Base-by-base conservation (phyloP, 1,284 basidiomycete species). In the Sutorius eximius region DNA sequence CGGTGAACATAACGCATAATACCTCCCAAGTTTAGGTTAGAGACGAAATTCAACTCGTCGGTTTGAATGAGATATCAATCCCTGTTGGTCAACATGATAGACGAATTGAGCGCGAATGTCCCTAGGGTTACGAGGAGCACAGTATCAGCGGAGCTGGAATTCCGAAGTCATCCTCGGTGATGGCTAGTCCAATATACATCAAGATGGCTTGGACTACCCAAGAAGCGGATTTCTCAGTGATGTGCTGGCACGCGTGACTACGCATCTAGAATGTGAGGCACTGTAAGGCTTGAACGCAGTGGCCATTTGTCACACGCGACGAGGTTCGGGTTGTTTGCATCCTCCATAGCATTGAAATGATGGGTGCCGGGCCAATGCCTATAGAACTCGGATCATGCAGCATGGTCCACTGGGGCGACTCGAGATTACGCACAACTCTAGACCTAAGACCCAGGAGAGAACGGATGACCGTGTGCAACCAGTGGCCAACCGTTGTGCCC, bases 71-170 rank as follows among this genome's bases (percentile, higher is more conserved):
- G 50, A 15, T 49, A 55, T 18, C 22, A 9, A 5, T 22, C 9
- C 2, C 30, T 42, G 0, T 49, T 16, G 5, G 1, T 3, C 4
- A 54, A 36, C 16, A 3, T 29, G 20, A 60, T 43, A 10, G 29
- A 1, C 13, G 53, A 45, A 18, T 46, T 10, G 41, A 57, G 36
- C 5, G 51, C 49, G 20, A 51, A 57, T 12, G 20, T 52, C 27
- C 53, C 62, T 5, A 34, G 5, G 15, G 62, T 62, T 5, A 60
- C 45, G 37, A 46, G 20, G 10, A 60, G 47, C 7, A 60, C 29
- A 16, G 53, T 60, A 3, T 60, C 44, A 4, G 29, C 41, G 10
- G 52, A 41, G 29, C 42, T 33, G n/a, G 11, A 29, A 11, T 40
- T 57, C 20, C 22, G 6, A 27, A 27, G 30, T 49, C 36, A 45